Evolutionary conservation across 352 stramenopile species (phyloP).

Genomic region (Pythium scleroteichum): DNA sequence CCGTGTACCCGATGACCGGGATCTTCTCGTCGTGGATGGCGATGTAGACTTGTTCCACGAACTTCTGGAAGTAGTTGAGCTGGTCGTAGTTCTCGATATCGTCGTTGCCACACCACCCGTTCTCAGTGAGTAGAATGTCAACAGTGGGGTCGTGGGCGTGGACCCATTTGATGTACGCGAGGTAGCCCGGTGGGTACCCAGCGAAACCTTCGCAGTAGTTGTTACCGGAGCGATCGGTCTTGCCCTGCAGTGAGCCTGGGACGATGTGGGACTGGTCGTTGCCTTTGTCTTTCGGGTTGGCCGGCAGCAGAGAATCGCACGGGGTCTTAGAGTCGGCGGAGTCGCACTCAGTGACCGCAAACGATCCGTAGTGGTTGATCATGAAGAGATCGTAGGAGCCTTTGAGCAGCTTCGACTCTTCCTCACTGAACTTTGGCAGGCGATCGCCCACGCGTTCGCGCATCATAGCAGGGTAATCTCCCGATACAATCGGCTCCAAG

Average conservation of each 20-base stretch:
- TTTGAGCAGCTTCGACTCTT: slow-evolving; percentile 71
- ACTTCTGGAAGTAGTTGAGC: slow-evolving; percentile 55
- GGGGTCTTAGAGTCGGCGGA: slow-evolving; percentile 30
- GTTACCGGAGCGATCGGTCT: slow-evolving; percentile 28
- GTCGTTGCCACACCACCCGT: slow-evolving; percentile 60
- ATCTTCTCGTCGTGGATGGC: slow-evolving; percentile 56
- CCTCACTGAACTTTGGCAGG: slow-evolving; percentile 84
- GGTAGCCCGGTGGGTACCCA: slow-evolving; percentile 49
- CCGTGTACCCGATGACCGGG: slow-evolving; percentile 90
- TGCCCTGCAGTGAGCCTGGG: no score
- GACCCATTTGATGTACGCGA: slow-evolving; percentile 51
- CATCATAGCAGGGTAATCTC: slow-evolving; percentile 93
- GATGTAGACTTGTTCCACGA: slow-evolving; percentile 53
- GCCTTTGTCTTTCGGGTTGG: no score
- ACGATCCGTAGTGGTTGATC: slow-evolving; percentile 92
- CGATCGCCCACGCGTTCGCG: slow-evolving; percentile 61
- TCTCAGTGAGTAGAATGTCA: slow-evolving; percentile 58
- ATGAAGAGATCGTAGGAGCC: slow-evolving; percentile 93
- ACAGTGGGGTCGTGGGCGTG: slow-evolving; percentile 36
- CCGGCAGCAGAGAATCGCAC: slow-evolving; percentile 16
- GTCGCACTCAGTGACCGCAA: slow-evolving; percentile 49
- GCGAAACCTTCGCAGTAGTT: slow-evolving; percentile 41
- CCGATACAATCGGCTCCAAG: slow-evolving; percentile 57
- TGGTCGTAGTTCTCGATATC: slow-evolving; percentile 53
- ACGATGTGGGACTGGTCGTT: no score